phyloP scores from a whole-genome alignment of 768 basidiomycete genomes.

The Suillus plorans region DNA sequence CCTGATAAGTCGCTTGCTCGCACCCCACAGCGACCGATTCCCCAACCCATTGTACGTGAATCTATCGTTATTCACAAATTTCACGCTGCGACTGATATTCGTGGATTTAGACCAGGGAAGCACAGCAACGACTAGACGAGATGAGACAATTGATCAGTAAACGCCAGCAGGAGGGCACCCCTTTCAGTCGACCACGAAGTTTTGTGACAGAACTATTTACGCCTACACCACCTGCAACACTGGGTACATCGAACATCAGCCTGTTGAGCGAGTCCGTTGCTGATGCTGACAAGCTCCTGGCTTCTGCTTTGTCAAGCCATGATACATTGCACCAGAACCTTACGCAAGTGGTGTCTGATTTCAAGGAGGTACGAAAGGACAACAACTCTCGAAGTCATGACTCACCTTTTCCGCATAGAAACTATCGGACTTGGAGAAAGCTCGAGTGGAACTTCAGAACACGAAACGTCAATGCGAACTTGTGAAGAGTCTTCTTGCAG shows the following conservation, averaged over 20 bases:
- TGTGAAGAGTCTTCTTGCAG: slow-evolving; percentile 72
- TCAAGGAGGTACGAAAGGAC: slow-evolving; percentile 53
- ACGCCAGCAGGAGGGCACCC: slow-evolving; percentile 53
- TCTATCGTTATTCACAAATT: slow-evolving; percentile 6
- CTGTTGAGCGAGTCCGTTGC: slow-evolving; percentile 49
- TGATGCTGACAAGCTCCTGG: slow-evolving; percentile 60
- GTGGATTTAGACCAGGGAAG: slow-evolving; percentile 60
- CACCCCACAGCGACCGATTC: slow-evolving; percentile 42
- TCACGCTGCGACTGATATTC: slow-evolving; percentile 5
- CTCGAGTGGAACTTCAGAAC: slow-evolving; percentile 64
- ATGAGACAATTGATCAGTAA: slow-evolving; percentile 74
- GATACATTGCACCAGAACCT: slow-evolving; percentile 55
- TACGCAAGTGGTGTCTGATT: slow-evolving; percentile 45
- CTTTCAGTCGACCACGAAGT: slow-evolving; percentile 47
- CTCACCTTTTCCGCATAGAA: slow-evolving; percentile 40
- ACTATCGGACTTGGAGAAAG: slow-evolving; percentile 59
- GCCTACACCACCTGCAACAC: slow-evolving; percentile 20
- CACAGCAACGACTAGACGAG: slow-evolving; percentile 78
- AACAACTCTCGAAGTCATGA: background rate
- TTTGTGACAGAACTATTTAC: slow-evolving; percentile 20
- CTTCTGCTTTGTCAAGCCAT: slow-evolving; percentile 50
- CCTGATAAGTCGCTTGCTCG: slow-evolving; percentile 53
- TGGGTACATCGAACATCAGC: slow-evolving; percentile 13
- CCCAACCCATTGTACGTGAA: slow-evolving; percentile 42
- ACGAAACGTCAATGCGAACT: slow-evolving; percentile 74